Conservation (phyloP, 2,329 filamentous ascomycete genomes). For the Fusarium dimerum region DNA sequence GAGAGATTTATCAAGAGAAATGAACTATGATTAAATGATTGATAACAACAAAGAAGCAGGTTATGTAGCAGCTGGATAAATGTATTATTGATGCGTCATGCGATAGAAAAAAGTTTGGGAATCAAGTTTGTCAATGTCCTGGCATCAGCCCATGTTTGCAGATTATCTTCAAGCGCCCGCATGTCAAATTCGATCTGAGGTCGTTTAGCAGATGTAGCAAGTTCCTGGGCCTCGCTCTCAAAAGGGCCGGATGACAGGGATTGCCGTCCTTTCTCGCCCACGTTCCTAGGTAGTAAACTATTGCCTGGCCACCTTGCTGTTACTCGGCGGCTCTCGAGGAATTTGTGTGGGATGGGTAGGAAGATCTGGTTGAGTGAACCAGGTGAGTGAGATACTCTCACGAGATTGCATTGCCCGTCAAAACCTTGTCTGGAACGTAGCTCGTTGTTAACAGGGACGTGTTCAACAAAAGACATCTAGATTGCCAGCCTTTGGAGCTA, state of each 20-base stretch:
- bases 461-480: background rate
- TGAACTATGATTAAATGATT: constrained; percentile 1
- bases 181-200: background rate
- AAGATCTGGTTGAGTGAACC: background rate
- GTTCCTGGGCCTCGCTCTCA: background rate
- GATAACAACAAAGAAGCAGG: too few relatives aligned
- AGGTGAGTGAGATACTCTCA: background rate
- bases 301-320: background rate
- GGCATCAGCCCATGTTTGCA: background rate
- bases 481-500: background rate
- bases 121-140: background rate
- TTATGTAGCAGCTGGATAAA: background rate
- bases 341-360: background rate
- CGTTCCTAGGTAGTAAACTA: background rate
- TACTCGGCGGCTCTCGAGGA: background rate
- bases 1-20: constrained; percentile 8
- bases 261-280: too few relatives aligned
- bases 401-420: background rate
- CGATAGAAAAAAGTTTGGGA: background rate
- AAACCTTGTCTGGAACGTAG: background rate
- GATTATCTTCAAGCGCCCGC: background rate
- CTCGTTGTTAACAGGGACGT: background rate
- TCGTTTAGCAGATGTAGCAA: background rate
- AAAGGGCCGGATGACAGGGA: too few relatives aligned
- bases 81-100: background rate